Percentiles rank a stretch among this genome's conserved stretches.
Evolutionary conservation across 768 basidiomycete genomes (phyloP).

Genomic region (Sarcodon sp.): DNA sequence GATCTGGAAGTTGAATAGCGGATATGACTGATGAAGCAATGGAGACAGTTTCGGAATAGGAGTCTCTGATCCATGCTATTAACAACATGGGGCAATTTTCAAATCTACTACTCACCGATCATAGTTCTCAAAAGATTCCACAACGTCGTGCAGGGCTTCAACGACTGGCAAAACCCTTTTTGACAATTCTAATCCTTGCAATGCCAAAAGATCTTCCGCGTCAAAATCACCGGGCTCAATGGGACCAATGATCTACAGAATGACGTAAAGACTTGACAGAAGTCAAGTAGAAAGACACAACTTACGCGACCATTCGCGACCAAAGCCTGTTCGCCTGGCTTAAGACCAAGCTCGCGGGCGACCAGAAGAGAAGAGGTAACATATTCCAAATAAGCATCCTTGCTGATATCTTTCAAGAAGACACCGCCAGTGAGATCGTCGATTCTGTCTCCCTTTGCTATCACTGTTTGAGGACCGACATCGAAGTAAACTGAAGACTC

Average conservation of each 20-base stretch:
- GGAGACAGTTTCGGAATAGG: constrained; percentile 46
- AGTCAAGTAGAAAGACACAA: constrained; percentile 1
- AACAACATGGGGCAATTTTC: background rate
- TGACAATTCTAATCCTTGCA: constrained; percentile 63
- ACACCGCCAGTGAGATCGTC: constrained; percentile 22
- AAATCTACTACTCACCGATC: background rate
- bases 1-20: constrained; percentile 58
- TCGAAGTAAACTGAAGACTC: constrained; percentile 5
- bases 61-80: constrained; percentile 23
- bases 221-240: constrained; percentile 45
- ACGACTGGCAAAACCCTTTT: constrained; percentile 61
- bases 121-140: constrained; percentile 2
- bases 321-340: constrained; percentile 48
- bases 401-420: constrained; percentile 18
- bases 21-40: constrained; percentile 63
- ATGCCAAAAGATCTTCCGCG: constrained; percentile 55
- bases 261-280: constrained; percentile 1
- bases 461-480: constrained; percentile 23
- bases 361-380: constrained; percentile 32
- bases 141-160: constrained; percentile 45
- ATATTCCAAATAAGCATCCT: constrained; percentile 26
- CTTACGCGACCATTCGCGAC: constrained; percentile 79
- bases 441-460: constrained; percentile 20
- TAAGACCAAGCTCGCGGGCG: constrained; percentile 41
- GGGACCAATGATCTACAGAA: constrained; percentile 62